phyloP scores from a whole-genome alignment of 2,329 filamentous ascomycete genomes.

The Neofusicoccum sp. region DNA sequence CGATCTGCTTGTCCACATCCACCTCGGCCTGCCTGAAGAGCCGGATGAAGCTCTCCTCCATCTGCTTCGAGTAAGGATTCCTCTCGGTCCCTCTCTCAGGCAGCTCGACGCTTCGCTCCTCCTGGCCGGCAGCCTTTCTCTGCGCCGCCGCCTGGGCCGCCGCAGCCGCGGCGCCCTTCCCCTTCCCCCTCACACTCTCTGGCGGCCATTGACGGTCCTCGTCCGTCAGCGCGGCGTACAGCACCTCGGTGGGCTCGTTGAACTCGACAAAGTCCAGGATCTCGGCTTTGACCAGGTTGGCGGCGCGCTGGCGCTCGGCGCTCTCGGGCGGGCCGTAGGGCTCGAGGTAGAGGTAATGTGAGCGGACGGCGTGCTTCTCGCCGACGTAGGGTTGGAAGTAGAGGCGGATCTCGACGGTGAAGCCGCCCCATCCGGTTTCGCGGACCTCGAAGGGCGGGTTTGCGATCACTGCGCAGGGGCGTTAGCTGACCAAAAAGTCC shows the following conservation, averaged over 20 bases:
- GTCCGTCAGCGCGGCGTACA: constrained; percentile 81
- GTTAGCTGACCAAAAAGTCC: neutral
- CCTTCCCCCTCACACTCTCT: constrained; percentile 50
- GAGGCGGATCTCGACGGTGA: constrained; percentile 91
- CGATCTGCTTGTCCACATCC: constrained; percentile 17
- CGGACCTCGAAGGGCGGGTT: constrained; percentile 74
- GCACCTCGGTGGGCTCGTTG: constrained; percentile 91
- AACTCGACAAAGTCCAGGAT: constrained; percentile 93
- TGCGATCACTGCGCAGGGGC: neutral
- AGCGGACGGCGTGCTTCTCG: constrained; percentile 94
- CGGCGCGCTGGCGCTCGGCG: constrained; percentile 57
- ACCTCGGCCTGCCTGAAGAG: constrained; percentile 16
- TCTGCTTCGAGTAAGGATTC: constrained; percentile 17
- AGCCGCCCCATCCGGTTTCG: constrained; percentile 97
- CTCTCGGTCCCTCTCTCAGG: constrained; percentile 12
- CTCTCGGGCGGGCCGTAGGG: constrained; percentile 72
- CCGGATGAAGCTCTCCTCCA: constrained; percentile 18
- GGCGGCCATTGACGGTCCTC: constrained; percentile 57
- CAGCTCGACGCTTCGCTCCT: constrained; percentile 16
- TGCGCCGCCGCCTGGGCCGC: neutral
- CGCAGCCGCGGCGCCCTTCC: constrained; percentile 35
- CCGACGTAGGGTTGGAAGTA: constrained; percentile 85
- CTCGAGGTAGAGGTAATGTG: constrained; percentile 87
- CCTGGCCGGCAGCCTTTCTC: neutral
- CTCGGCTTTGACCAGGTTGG: constrained; percentile 69